Base-by-base conservation (phyloP, 257 asterid genomes). In the Capsicum baccatum region DNA sequence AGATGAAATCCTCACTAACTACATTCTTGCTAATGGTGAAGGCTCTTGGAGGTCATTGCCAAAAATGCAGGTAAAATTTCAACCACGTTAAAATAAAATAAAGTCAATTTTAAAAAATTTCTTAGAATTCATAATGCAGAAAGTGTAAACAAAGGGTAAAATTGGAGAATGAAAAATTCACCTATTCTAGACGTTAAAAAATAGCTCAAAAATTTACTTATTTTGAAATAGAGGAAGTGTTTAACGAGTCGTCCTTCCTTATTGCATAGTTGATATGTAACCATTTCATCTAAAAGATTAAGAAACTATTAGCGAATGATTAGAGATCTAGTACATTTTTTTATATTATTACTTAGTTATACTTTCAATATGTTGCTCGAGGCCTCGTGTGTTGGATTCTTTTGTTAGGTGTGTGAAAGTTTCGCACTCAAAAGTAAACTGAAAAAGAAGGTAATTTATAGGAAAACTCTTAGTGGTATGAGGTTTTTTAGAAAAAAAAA, bases 41-140 rank as follows among this genome's bases (percentile, higher is more conserved):
- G 99, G 98, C 47, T 92, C 94, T 1, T 96, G 98, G 98, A 92
- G 98, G 88, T 89, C 97, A 19, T 82, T 96, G 64, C 99, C 74
- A 91, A 92, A 83, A 93, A 96, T 91, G 98, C 99, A 69, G 99
- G 80, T 74, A 69, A 37, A 39, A 39, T 39, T 39, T 39, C 44
- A 26, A 26, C 33, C 33, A 26, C 33, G 33, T 26, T 26, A 26
- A 26, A 26, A 26, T n/a, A n/a, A n/a, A n/a, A n/a, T 26, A 26
- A 26, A 26, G 33, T 26, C 2, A 26, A 26, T 26, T 26, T 26
- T 26, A 26, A 26, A n/a, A 26, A 26, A 26, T 26, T 1, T 26
- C 33, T 26, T 26, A 1, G 33, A 26, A 26, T 26, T 26, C 1
- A 26, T 26, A 26, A 1, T 26, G 33, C 33, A 26, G 33, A 26